These are phyloP conservation scores for Polyporus arcularius DNA, from an alignment of 768 basidiomycete genomes.

Conservation along the genomic window DNA sequence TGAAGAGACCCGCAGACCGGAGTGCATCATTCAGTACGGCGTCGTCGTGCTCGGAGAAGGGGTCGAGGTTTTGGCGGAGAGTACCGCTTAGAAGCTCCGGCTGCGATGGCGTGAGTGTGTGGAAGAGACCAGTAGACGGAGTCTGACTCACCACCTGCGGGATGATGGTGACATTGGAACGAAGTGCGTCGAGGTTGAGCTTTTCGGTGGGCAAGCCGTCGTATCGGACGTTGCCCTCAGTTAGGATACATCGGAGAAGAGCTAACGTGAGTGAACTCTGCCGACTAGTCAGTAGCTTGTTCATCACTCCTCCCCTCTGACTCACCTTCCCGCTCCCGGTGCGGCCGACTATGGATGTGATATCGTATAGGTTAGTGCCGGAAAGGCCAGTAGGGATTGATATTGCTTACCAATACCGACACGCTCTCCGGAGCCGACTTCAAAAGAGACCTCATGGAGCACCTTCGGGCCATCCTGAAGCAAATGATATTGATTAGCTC, in stretches of 20 bases:
- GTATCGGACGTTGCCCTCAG: conserved; percentile 47
- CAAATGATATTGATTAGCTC: too few species aligned
- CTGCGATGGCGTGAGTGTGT: conserved; percentile 2
- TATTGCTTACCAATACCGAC: conserved; percentile 41
- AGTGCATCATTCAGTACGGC: conserved; percentile 41
- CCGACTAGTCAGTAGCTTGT: conserved; percentile 3
- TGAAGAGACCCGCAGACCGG: conserved; percentile 40
- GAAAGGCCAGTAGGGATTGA: background rate
- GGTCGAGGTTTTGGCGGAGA: conserved; percentile 50
- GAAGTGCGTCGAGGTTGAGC: conserved; percentile 48
- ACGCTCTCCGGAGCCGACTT: conserved; percentile 55
- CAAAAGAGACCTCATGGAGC: conserved; percentile 54
- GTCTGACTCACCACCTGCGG: conserved; percentile 35
- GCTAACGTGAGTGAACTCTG: conserved; percentile 55
- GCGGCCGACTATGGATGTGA: too few species aligned
- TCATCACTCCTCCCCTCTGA: background rate
- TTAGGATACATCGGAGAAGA: conserved; percentile 50
- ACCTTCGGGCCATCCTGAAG: conserved; percentile 50
- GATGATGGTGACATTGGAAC: conserved; percentile 49
- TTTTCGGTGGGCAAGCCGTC: conserved; percentile 43
- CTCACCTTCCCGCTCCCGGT: background rate
- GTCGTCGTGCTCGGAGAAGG: conserved; percentile 51
- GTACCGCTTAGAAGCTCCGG: conserved; percentile 45
- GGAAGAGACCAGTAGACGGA: background rate
- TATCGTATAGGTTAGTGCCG: background rate